Percentiles rank a stretch among this genome's conserved stretches.
Evolutionary conservation across 306 rosid species (phyloP).

Genomic region (Vigna unguiculata): DNA sequence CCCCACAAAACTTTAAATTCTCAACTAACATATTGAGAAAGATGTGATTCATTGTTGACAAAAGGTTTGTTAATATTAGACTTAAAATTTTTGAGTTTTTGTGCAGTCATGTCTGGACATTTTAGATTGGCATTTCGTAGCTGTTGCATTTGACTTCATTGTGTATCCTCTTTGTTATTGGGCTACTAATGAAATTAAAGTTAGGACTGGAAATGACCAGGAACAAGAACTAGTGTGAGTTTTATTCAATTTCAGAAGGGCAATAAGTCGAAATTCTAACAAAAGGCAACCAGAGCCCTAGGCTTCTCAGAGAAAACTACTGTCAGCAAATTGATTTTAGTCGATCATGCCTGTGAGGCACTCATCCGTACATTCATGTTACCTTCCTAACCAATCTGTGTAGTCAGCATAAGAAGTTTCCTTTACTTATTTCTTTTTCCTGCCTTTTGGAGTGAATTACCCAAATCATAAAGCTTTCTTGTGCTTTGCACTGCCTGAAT

Average conservation of each 20-base stretch:
- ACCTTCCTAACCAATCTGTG: neutral
- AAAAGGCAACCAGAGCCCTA: neutral
- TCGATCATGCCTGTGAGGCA: neutral
- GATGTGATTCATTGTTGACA: neutral
- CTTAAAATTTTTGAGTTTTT: neutral
- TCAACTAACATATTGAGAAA: neutral
- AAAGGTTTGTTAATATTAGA: neutral
- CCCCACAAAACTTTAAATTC: neutral
- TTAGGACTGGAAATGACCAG: neutral
- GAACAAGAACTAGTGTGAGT: neutral
- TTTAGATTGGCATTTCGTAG: neutral
- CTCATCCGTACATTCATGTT: neutral
- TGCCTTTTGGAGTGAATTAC: neutral
- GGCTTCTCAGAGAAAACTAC: neutral
- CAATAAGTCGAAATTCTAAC: neutral
- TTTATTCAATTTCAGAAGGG: neutral
- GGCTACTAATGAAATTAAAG: neutral
- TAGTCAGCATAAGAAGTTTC: neutral
- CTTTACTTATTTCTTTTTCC: neutral
- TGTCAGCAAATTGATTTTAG: neutral
- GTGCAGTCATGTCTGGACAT: neutral
- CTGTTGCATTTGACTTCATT: neutral
- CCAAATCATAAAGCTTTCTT: neutral
- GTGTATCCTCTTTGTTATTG: neutral
- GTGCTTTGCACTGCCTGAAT: neutral